Evolutionary conservation across 2,329 filamentous ascomycete genomes (phyloP), one percentile per base, ranked within the genome.

Genomic region (Stagonosporopsis vannaccii): DNA sequence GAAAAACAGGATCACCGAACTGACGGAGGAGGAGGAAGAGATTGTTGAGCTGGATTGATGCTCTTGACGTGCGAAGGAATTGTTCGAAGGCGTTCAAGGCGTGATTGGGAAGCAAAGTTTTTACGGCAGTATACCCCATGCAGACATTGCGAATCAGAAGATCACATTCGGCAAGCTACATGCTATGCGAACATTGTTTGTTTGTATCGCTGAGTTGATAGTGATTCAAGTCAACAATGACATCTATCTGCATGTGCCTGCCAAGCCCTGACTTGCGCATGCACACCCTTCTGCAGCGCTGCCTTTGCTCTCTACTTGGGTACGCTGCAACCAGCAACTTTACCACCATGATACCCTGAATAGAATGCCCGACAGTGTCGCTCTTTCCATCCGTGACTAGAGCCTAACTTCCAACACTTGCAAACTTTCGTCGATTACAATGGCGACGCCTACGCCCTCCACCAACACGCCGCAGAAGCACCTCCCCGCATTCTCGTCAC

Each of bases 401-500:
- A 32, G 47, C 46, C 33, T 30, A 35, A 23, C 19, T 17, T 23
- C 28, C 17, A 3, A 23, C 15, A 1, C 12, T 5, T 22, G 23
- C 7, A 15, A 11, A 28, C 22, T 23, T 12, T 20, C 23, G 19
- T 11, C 32, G 25, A 28, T 25, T 17, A 42, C 37, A 47, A 76
- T 76, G 75, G 63, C 75, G 46, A 77, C 74, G 2, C 74, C 75
- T 8, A 76, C 73, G 19, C 70, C 73, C 26, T 75, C 72, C 15
- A 71, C 64, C 46, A 70, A 75, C 63, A 72, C 75, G 59, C 67
- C 74, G 36, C 72, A 75, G 48, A 72, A 71, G 62, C 71, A 74
- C 61, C 71, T 75, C 53, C 62, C 67, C 49, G 64, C 65, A 59
- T 78, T 74, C 71, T 77, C 71, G 40, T 78, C 71, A 36, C 75